Evolutionary conservation across 805 yeast species (phyloP).

Genomic region (Blastobotrys attinorum): DNA sequence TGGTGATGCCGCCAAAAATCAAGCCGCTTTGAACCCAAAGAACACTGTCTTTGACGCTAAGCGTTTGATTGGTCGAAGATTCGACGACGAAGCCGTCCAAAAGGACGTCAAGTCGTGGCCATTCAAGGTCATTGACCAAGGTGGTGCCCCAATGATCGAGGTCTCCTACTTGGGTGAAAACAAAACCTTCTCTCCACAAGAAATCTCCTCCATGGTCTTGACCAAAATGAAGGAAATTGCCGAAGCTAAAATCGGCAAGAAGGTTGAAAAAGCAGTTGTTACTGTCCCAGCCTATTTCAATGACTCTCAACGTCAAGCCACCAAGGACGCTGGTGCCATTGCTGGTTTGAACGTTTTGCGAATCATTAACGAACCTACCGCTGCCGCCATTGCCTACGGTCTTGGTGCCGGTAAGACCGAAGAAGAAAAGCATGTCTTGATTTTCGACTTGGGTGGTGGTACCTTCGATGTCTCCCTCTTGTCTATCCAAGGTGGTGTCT

Average conservation of each 20-base stretch:
- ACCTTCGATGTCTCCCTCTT: conserved; percentile 92
- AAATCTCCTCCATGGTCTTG: conserved; percentile 87
- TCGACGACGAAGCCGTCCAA: conserved; percentile 75
- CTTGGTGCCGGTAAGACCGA: conserved; percentile 80
- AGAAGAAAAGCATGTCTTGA: conserved; percentile 80
- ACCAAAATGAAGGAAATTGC: conserved; percentile 83
- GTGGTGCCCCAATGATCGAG: conserved; percentile 72
- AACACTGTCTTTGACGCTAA: conserved; percentile 86
- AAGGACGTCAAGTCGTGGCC: conserved; percentile 93
- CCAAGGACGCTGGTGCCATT: conserved; percentile 84
- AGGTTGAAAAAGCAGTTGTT: conserved; percentile 76
- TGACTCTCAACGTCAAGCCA: conserved; percentile 85
- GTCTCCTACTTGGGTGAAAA: conserved; percentile 80
- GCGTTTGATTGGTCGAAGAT: conserved; percentile 90
- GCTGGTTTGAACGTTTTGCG: conserved; percentile 79
- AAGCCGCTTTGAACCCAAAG: conserved; percentile 86
- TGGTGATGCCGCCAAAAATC: conserved; percentile 97
- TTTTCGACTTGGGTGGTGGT: conserved; percentile 97
- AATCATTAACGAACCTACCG: conserved; percentile 87
- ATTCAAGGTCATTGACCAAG: conserved; percentile 65
- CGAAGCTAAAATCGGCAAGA: conserved; percentile 72
- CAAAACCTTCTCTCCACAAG: conserved; percentile 88
- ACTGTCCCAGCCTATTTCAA: conserved; percentile 87
- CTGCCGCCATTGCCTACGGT: conserved; percentile 97
- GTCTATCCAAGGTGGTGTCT: conserved; percentile 91